Evolutionary conservation across 176 grass and related monocot genomes (phyloP).

Genomic region (Typha latifolia): DNA sequence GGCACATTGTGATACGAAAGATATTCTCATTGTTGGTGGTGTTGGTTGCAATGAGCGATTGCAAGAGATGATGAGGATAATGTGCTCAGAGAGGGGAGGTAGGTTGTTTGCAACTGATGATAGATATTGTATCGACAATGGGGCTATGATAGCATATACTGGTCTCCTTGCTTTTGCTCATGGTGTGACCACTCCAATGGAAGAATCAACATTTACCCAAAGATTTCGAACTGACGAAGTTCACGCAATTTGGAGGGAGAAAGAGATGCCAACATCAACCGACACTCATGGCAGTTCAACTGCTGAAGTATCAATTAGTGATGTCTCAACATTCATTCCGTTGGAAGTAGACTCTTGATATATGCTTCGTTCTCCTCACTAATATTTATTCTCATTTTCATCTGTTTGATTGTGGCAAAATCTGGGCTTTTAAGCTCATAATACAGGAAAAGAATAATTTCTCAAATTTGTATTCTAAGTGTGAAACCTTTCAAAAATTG

Average conservation of each 20-base stretch:
- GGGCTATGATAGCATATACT: slow-evolving; percentile 95
- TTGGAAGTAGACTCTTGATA: slow-evolving; percentile 51
- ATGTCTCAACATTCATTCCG: slow-evolving; percentile 11
- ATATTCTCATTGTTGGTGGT: slow-evolving; percentile 91
- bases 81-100: slow-evolving; percentile 85
- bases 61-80: slow-evolving; percentile 89
- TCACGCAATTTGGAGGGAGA: slow-evolving; percentile 92
- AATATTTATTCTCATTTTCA: background rate
- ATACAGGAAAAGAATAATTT: too few species aligned
- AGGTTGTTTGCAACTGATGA: slow-evolving; percentile 84
- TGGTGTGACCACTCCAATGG: slow-evolving; percentile 55
- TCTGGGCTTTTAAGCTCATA: too few species aligned
- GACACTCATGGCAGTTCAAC: slow-evolving; percentile 24
- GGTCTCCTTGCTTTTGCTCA: slow-evolving; percentile 73
- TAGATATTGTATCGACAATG: slow-evolving; percentile 89
- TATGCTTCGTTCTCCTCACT: slow-evolving; percentile 25
- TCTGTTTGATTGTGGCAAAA: background rate
- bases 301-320: slow-evolving; percentile 32
- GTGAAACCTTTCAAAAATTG: too few species aligned
- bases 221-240: slow-evolving; percentile 91
- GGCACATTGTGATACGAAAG: slow-evolving; percentile 82
- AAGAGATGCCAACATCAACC: slow-evolving; percentile 27
- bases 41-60: slow-evolving; percentile 83
- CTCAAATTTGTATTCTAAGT: too few species aligned
- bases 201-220: slow-evolving; percentile 84